phyloP scores from a whole-genome alignment of 116 monocot species.

The Dioscorea cayenensis region DNA sequence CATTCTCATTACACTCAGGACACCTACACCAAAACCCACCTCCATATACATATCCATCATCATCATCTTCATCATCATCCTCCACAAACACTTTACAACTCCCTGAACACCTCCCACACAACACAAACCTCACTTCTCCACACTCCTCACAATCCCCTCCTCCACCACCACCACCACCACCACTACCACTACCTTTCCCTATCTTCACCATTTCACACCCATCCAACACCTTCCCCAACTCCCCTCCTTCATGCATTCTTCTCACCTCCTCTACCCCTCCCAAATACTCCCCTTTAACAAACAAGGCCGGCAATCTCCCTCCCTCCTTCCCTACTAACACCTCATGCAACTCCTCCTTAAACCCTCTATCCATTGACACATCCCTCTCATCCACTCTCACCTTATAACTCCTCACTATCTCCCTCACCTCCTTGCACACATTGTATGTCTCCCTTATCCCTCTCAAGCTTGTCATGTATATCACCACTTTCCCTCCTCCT shows the following conservation, averaged over 20 bases:
- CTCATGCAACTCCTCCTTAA: conserved; percentile 8
- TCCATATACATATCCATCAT: background rate
- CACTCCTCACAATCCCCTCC: background rate
- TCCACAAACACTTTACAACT: conserved; percentile 22
- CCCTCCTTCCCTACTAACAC: background rate
- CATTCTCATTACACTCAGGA: conserved; percentile 35
- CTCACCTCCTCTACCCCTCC: conserved; percentile 12
- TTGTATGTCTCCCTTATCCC: conserved; percentile 16
- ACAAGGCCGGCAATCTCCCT: conserved; percentile 4
- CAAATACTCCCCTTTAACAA: conserved; percentile 6
- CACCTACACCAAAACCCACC: conserved; percentile 27
- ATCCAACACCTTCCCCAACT: conserved; percentile 18
- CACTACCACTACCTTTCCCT: background rate
- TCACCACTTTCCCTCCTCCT: conserved; percentile 13
- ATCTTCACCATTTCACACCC: conserved; percentile 2
- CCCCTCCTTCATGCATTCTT: conserved; percentile 24
- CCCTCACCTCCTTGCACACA: conserved; percentile 14
- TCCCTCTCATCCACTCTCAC: conserved; percentile 24
- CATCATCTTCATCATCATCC: conserved; percentile 1
- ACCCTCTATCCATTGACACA: conserved; percentile 17
- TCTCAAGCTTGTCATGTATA: conserved; percentile 23
- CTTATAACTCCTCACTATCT: conserved; percentile 8
- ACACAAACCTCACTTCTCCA: conserved; percentile 4
- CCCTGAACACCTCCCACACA: conserved; percentile 2
- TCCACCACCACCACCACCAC: background rate